Evolutionary conservation across 2,329 filamentous ascomycete genomes (phyloP).

Genomic region (Xylariaceae sp.): DNA sequence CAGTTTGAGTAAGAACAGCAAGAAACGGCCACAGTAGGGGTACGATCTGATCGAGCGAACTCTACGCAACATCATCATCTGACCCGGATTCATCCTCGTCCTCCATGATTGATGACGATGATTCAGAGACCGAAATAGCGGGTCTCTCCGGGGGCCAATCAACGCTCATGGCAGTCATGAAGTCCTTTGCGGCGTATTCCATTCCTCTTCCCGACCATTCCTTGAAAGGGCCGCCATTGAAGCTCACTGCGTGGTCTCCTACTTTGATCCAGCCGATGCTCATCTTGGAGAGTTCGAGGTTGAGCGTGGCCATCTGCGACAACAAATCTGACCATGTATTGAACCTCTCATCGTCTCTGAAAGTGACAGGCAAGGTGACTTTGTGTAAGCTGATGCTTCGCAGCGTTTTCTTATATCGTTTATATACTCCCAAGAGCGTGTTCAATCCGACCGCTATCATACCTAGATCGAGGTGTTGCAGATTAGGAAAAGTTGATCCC

Average conservation of each 20-base stretch:
- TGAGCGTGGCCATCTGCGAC: constrained; percentile 26
- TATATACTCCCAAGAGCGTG: constrained; percentile 30
- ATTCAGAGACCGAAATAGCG: neutral
- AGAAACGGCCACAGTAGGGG: too few species aligned
- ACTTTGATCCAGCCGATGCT: constrained; percentile 27
- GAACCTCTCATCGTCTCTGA: constrained; percentile 9
- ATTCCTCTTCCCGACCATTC: too few species aligned
- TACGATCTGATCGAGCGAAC: too few species aligned
- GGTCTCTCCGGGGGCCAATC: neutral
- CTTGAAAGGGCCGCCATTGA: neutral
- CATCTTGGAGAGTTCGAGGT: constrained; percentile 31
- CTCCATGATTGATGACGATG: constrained; percentile 27
- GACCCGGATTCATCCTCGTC: too few species aligned
- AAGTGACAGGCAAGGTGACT: constrained; percentile 24
- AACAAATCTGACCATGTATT: constrained; percentile 39
- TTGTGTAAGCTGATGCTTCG: constrained; percentile 42
- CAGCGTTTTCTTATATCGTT: constrained; percentile 41
- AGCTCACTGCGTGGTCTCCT: neutral
- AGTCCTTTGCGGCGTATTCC: neutral
- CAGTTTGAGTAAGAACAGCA: too few species aligned
- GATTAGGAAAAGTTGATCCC: constrained; percentile 27
- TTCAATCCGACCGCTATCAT: constrained; percentile 25
- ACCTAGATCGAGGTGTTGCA: constrained; percentile 43
- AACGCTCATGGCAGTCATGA: neutral
- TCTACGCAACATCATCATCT: too few species aligned